Base-by-base conservation (phyloP, 441 rosid genomes). In the Erodium texanum region DNA sequence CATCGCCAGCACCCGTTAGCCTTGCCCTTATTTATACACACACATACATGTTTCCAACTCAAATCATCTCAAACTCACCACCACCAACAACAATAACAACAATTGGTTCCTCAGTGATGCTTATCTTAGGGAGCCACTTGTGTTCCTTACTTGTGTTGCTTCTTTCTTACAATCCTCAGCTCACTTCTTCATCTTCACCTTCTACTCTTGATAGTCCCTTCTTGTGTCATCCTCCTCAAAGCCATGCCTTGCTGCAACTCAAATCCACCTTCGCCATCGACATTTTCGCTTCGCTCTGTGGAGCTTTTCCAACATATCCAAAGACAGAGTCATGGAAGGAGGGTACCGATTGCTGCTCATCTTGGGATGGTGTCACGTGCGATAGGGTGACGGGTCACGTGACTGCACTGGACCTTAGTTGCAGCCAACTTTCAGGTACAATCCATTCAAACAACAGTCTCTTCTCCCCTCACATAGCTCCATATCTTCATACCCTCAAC, bases 351-450 rank as follows among this genome's bases (percentile, higher is more conserved):
- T 52, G 59, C 20, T 52, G 59, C 59, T 52, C 59, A 9, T 52
- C 59, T 4, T 52, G 59, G 59, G 9, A 18, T 16, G 59, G 59
- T 52, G 59, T 52, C 59, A 52, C 59, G 59, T 52, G 59, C 22
- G 59, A 52, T 3, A 3, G 59, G 20, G 3, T 11, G 15, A 69
- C 74, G 0, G 64, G 72, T 58, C 45, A 67, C 1, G 80, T 73
- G 0, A 70, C 71, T 50, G 70, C 22, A 7, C 65, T 73, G 1
- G 67, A 73, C 36, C 75, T 77, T 9, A 62, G 68, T 20, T 64
- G 77, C 63, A 73, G 76, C 20, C 23, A 66, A 5, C 77, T 77
- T 38, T 7, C 7, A 3, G 80, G 80, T 7, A 24, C 59, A 18
- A 10, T 77, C 29, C 20, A 64, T 16, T 68, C 72, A 23, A 73